A percentile compares a stretch with the other conserved stretches of the same genome.
phyloP scores from a whole-genome alignment of 2,329 filamentous ascomycete genomes.

The Fusarium foetens region DNA sequence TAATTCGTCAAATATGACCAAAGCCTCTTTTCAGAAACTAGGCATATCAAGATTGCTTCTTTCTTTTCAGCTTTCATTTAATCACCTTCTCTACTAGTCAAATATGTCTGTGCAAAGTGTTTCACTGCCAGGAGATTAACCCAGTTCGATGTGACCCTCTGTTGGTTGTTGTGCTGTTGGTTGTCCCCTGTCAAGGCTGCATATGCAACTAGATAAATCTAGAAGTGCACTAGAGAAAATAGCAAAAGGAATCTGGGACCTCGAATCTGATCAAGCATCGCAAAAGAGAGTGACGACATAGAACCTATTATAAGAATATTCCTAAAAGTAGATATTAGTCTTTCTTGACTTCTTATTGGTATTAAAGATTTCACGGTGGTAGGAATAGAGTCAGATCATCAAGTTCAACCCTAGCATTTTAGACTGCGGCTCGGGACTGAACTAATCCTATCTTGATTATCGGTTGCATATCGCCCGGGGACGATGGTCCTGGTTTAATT shows the following conservation, averaged over 20 bases:
- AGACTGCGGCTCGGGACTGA: no score
- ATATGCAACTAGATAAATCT: neutral
- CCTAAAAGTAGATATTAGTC: no score
- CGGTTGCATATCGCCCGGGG: neutral
- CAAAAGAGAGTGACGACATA: no score
- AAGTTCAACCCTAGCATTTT: accelerated
- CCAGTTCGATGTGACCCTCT: neutral
- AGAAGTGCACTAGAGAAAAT: neutral
- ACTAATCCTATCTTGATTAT: neutral
- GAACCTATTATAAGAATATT: no score
- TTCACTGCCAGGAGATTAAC: accelerated
- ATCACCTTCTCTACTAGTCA: neutral
- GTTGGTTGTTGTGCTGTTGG: neutral
- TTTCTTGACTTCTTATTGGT: no score
- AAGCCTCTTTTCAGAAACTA: neutral
- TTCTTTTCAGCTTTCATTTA: neutral
- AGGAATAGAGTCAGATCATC: neutral
- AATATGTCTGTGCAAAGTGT: accelerated
- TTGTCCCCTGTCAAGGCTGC: neutral
- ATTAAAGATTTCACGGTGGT: no score
- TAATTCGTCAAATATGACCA: accelerated
- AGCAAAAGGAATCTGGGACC: no score
- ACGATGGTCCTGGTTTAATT: neutral
- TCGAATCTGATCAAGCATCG: no score
- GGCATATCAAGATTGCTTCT: neutral